Percentiles rank a stretch among this genome's conserved stretches.
Conservation (phyloP, 2,329 filamentous ascomycete species). For the Domatiomyces catenatus region DNA sequence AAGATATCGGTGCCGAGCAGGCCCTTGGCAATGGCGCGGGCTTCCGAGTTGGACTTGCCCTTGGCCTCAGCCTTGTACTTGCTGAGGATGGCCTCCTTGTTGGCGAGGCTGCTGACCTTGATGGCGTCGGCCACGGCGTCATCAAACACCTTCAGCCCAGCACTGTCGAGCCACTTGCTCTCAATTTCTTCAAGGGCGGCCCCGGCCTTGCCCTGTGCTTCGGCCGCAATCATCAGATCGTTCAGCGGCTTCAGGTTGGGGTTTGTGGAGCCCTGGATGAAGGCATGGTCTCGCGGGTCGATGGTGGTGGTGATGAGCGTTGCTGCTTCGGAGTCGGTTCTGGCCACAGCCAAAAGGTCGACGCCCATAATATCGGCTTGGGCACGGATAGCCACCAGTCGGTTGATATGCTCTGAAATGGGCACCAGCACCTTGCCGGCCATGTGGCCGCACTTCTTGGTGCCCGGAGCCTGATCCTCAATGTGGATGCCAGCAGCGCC, state of each 20-base stretch:
- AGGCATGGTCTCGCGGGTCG: slow-evolving; percentile 85
- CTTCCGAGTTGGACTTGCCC: slow-evolving; percentile 75
- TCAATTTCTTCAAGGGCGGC: slow-evolving; percentile 76
- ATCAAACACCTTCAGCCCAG: slow-evolving; percentile 73
- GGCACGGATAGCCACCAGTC: slow-evolving; percentile 85
- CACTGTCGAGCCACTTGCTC: slow-evolving; percentile 68
- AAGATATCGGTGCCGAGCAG: slow-evolving; percentile 66
- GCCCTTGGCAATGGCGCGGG: slow-evolving; percentile 60
- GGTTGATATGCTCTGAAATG: slow-evolving; percentile 95
- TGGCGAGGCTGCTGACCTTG: slow-evolving; percentile 47
- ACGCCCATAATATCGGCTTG: slow-evolving; percentile 98
- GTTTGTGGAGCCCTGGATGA: slow-evolving; percentile 84
- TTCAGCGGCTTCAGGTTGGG: slow-evolving; percentile 66
- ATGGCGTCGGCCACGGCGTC: slow-evolving; percentile 78
- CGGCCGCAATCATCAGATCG: slow-evolving; percentile 80
- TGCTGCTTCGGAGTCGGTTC: slow-evolving; percentile 93
- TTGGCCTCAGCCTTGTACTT: slow-evolving; percentile 53
- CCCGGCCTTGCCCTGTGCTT: slow-evolving; percentile 66
- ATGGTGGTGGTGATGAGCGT: slow-evolving; percentile 95
- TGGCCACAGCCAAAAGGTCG: slow-evolving; percentile 78
- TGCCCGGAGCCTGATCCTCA: slow-evolving; percentile 93
- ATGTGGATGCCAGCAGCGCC: slow-evolving; percentile 97
- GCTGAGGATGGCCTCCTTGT: slow-evolving; percentile 53
- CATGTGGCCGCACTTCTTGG: slow-evolving; percentile 99
- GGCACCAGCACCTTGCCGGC: slow-evolving; percentile 95